Evolutionary conservation across 768 basidiomycete species (phyloP), one percentile per base, ranked within the genome.

Genomic region (Royoungia palumana): DNA sequence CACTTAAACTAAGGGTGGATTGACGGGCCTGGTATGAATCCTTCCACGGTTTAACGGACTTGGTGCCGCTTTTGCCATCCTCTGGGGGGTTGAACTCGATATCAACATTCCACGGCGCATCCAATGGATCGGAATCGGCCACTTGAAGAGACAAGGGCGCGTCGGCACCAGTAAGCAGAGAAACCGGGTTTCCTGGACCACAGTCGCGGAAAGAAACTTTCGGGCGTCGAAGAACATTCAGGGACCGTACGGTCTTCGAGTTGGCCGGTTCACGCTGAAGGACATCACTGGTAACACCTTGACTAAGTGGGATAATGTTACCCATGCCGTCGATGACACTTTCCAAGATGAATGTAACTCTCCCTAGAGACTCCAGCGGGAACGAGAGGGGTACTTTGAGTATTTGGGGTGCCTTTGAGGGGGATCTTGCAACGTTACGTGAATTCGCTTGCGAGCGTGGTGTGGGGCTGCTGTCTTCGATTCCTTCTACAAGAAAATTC

Each of bases 301-400:
- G 67, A 27, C 67, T 69, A 27, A 78, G 73, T 24, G 64, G 72
- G n/a, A 89, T 73, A 11, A 79, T 63, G 60, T 97, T 96, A 14
- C 90, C 91, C 44, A 87, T 72, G 13, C 83, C 80, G 59, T 96
- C 94, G n/a, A 79, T 78, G 21, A 97, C 79, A 57, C 85, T 83
- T 59, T 94, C 87, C 21, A 96, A 73, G 11, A 80, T 76, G 60
- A 89, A 92, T 3, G 80, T 69, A 62, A 90, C 83, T 34, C 75
- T 78, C 3, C 89, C 90, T 9, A 83, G 73, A 6, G 76, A 66
- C 50, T 81, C 78, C 48, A 88, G 70, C 5, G 84, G 71, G 8
- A 89, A 72, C 2, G 78, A 77, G 47, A 92, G 71, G 17, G 90
- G 90, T 22, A 92, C 78, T 44, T 75, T 75, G 25, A 91, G 70